Percentiles rank a stretch among this genome's conserved stretches.
These are phyloP conservation scores for Eucalyptus cloeziana DNA, from an alignment of 345 rosid genomes.

Conservation along the genomic window DNA sequence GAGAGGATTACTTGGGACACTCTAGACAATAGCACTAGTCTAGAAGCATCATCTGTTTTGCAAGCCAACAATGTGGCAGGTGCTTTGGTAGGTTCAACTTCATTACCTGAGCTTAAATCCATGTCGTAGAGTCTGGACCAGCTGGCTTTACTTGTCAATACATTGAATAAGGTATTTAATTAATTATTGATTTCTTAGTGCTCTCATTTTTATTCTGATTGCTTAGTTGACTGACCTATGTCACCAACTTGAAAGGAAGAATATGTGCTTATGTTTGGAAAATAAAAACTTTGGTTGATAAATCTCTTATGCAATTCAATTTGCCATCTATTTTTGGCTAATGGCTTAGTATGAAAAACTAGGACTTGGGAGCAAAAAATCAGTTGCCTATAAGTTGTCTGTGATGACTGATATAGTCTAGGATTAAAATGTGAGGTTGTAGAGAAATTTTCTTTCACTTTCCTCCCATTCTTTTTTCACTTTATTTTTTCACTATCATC, in stretches of 20 bases:
- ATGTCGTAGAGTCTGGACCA: no score
- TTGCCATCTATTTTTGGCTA: background rate
- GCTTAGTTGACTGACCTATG: background rate
- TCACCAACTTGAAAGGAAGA: background rate
- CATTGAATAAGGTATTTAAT: no score
- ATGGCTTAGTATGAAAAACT: background rate
- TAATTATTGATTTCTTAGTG: no score
- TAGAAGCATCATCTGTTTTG: constrained; percentile 10
- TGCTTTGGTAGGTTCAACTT: constrained; percentile 23
- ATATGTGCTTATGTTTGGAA: background rate
- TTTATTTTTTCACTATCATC: background rate
- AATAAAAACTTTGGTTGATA: background rate
- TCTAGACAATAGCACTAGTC: constrained; percentile 18
- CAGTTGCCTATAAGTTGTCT: background rate
- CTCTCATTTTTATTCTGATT: background rate
- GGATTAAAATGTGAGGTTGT: background rate
- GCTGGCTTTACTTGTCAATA: no score
- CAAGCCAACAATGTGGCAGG: constrained; percentile 8
- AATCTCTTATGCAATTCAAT: background rate
- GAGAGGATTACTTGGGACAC: constrained; percentile 5
- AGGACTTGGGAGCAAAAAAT: background rate
- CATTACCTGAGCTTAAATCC: constrained; percentile 10
- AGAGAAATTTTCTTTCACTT: background rate
- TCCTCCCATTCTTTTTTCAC: background rate
- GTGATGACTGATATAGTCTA: background rate